Evolutionary conservation across 257 asterid species (phyloP).

Genomic region (Solanum chilense): DNA sequence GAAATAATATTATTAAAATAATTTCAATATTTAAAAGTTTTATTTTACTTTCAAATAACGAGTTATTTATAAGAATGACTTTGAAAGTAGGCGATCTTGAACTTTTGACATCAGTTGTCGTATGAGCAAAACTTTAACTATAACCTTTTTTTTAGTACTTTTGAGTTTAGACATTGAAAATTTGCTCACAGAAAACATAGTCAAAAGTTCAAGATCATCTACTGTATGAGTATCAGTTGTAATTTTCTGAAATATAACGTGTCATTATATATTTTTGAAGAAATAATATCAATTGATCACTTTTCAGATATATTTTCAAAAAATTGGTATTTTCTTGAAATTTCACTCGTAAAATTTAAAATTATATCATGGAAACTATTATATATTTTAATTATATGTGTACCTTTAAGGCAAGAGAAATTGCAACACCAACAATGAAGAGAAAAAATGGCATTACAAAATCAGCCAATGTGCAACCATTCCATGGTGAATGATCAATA

Average conservation of each 20-base stretch:
- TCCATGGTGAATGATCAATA: conserved; percentile 92
- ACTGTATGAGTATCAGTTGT: neutral
- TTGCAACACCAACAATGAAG: conserved; percentile 85
- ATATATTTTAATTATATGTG: neutral
- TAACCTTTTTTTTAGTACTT: neutral
- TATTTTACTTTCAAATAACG: neutral
- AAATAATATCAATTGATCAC: neutral
- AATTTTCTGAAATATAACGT: neutral
- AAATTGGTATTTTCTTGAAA: neutral
- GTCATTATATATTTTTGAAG: neutral
- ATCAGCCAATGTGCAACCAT: conserved; percentile 87
- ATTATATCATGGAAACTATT: neutral
- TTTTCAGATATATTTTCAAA: neutral
- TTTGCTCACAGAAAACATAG: neutral
- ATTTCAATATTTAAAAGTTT: neutral
- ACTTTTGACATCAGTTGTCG: neutral
- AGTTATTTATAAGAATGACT: neutral
- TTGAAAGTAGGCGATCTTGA: neutral
- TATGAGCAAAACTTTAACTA: neutral
- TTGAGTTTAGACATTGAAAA: neutral
- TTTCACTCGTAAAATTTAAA: fast-evolving
- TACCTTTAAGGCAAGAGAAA: conserved; percentile 87
- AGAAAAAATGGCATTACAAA: conserved; percentile 86
- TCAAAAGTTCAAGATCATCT: neutral
- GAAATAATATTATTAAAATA: neutral